Conservation (phyloP, 2,329 filamentous ascomycete genomes). For the Trichoderma gracile region DNA sequence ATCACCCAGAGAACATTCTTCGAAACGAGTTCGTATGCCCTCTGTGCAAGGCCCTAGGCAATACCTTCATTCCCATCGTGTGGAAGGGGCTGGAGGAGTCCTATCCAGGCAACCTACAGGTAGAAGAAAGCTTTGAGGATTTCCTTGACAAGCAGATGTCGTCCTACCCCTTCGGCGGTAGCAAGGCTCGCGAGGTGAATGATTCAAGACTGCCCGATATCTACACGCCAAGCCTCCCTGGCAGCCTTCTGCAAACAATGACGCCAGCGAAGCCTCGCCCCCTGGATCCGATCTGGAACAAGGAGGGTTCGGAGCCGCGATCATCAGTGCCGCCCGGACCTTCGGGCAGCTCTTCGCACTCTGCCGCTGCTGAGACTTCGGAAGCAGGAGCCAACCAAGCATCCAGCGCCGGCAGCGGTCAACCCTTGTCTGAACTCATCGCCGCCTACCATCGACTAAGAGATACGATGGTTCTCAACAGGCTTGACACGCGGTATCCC, state of each 20-base stretch:
- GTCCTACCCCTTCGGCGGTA: constrained; percentile 45
- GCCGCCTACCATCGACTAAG: constrained; percentile 61
- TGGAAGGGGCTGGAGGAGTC: constrained; percentile 92
- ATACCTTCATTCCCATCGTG: constrained; percentile 89
- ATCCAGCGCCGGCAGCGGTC: constrained; percentile 26
- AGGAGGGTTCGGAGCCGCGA: constrained; percentile 38
- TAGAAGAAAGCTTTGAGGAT: constrained; percentile 61
- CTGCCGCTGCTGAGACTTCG: constrained; percentile 35
- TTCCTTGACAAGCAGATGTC: constrained; percentile 66
- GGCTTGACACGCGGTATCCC: constrained; percentile 46
- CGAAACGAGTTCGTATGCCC: constrained; percentile 93
- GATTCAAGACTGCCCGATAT: constrained; percentile 36
- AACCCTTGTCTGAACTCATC: constrained; percentile 54
- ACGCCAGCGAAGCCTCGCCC: constrained; percentile 41
- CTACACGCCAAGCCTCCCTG: constrained; percentile 42
- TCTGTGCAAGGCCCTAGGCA: constrained; percentile 93
- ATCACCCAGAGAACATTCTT: constrained; percentile 81
- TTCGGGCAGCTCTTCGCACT: constrained; percentile 47
- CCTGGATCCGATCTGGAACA: constrained; percentile 45
- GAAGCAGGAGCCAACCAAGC: constrained; percentile 31
- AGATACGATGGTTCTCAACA: constrained; percentile 59
- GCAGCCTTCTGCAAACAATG: constrained; percentile 42
- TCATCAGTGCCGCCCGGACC: constrained; percentile 40
- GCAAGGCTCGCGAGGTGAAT: constrained; percentile 41
- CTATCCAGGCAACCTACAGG: constrained; percentile 71